phyloP scores from a whole-genome alignment of 2,329 filamentous ascomycete genomes.

The Penicillium concentricum region DNA sequence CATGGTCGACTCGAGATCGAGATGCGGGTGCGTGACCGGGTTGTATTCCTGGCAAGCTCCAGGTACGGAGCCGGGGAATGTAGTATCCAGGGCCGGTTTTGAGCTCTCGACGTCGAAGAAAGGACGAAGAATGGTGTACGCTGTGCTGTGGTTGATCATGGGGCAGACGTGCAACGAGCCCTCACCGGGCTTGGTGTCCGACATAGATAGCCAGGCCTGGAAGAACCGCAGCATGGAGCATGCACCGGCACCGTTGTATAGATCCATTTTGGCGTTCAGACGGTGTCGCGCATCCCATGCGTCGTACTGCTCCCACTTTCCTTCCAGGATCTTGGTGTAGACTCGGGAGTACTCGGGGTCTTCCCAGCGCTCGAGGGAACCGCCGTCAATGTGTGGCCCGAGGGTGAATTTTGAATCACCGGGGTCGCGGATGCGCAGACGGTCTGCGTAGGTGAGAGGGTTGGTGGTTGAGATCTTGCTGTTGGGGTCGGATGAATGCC shows the following conservation, averaged over 20 bases:
- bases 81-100: constrained; percentile 41
- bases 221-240: constrained; percentile 85
- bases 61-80: constrained; percentile 67
- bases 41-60: constrained; percentile 70
- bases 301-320: constrained; percentile 77
- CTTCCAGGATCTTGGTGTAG: constrained; percentile 71
- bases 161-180: constrained; percentile 83
- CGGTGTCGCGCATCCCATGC: constrained; percentile 75
- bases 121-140: constrained; percentile 77
- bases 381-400: constrained; percentile 72
- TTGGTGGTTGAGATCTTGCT: constrained; percentile 54
- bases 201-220: constrained; percentile 84
- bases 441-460: constrained; percentile 68
- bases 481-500: constrained; percentile 56
- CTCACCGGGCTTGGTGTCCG: constrained; percentile 67
- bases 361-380: constrained; percentile 75
- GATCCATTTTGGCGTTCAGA: constrained; percentile 66
- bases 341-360: constrained; percentile 67
- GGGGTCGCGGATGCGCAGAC: constrained; percentile 68
- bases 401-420: constrained; percentile 70
- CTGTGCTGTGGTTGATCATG: constrained; percentile 69
- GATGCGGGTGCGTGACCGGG: constrained; percentile 64
- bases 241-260: constrained; percentile 77
- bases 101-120: constrained; percentile 66
- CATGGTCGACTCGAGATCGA: constrained; percentile 67